These are phyloP conservation scores for rapeseed (Brassica napus) DNA, from an alignment of 345 rosid genomes.

Conservation along the genomic window Da-Ae NC_063440.1:17539001-17539500, in stretches of 20 bases:
- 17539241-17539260: conserved; percentile 67
- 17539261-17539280: conserved; percentile 43
- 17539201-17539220: conserved; percentile 72
- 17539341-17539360: conserved; percentile 94
- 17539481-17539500: conserved; percentile 80
- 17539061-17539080: conserved; percentile 95
- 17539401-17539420: conserved; percentile 93
- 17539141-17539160: conserved; percentile 73
- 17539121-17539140: conserved; percentile 95
- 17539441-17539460: conserved; percentile 62
- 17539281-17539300: conserved; percentile 58
- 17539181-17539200: conserved; percentile 42
- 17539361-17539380: conserved; percentile 80
- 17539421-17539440: conserved; percentile 89
- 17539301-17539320: conserved; percentile 54
- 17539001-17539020: conserved; percentile 81
- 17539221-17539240: conserved; percentile 89
- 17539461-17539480: conserved; percentile 52
- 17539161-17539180: conserved; percentile 72
- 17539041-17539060: conserved; percentile 97
- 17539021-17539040: conserved; percentile 91
- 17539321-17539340: conserved; percentile 73
- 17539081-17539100: conserved; percentile 85
- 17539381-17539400: conserved; percentile 66
- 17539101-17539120: conserved; percentile 87